A percentile compares a stretch with the other conserved stretches of the same genome.
Conservation (phyloP, 140 eudicot genomes). For the Bidens hawaiensis region DNA sequence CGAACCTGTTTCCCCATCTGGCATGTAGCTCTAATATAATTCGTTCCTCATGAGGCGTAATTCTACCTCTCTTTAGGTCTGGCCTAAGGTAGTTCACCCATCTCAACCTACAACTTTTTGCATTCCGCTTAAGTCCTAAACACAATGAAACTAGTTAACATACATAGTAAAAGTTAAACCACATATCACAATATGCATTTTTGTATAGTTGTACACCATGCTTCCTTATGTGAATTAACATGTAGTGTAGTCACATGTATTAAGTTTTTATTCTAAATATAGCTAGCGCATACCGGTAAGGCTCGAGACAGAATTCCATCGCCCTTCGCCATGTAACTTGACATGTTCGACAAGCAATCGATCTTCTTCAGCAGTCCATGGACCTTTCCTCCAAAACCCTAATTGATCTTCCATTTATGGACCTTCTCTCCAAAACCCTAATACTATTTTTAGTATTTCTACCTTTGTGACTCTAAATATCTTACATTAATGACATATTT, state of each 20-base stretch:
- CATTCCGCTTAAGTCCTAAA: conserved; percentile 79
- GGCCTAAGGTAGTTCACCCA: conserved; percentile 98
- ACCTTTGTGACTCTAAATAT: conserved; percentile 36
- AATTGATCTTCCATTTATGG: conserved; percentile 37
- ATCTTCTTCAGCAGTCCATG: conserved; percentile 95
- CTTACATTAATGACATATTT: conserved; percentile 50
- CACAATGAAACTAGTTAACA: not conserved
- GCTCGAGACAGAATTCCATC: conserved; percentile 86
- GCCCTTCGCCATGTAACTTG: conserved; percentile 80
- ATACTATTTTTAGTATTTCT: conserved; percentile 9
- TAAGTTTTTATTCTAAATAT: not conserved
- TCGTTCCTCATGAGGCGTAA: conserved; percentile 72
- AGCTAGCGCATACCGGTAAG: conserved; percentile 49
- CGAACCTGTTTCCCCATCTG: conserved; percentile 90
- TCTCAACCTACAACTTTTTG: conserved; percentile 86
- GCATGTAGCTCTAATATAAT: conserved; percentile 69
- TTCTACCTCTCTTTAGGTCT: conserved; percentile 80
- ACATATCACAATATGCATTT: not conserved
- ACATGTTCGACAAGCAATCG: conserved; percentile 65
- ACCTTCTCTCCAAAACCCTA: conserved; percentile 62
- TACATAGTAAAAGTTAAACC: not conserved
- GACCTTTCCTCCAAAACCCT: conserved; percentile 80
- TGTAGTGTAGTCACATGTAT: too few species aligned
- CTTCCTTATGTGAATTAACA: not conserved
- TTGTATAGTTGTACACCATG: not conserved